Base-by-base conservation (phyloP, 441 rosid species). In the Mallotus japonicus region DNA sequence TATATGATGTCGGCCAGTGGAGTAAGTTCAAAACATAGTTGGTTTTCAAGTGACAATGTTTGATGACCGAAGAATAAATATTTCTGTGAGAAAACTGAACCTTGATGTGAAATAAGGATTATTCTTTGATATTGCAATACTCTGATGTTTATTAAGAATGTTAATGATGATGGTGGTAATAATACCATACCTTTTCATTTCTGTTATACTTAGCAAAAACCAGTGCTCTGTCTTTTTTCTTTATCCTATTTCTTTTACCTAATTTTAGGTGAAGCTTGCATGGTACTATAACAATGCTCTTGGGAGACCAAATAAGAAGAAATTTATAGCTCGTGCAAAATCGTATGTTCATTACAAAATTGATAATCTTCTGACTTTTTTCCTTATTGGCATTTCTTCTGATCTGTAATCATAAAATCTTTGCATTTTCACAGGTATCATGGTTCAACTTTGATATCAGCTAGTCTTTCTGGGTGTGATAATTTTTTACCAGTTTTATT, bases 221-320 rank as follows among this genome's bases (percentile, higher is more conserved):
- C 2, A 12, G 42, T 19, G 11, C 47, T 44, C 0, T 7, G 65
- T 46, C 17, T 74, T 54, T 42, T 46, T 46, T 40, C 54, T 55
- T 0, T 62, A 56, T 57, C n/a, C 61, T 24, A 2, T 44, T 47
- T 62, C 2, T 62, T 55, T 37, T 58, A 28, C 42, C 40, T 69
- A 72, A 76, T 34, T 75, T 77, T 74, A 92, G 97, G 96, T 90
- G 83, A 92, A 92, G 84, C 75, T 92, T 70, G 96, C 90, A 24
- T 90, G 96, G 96, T 90, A 92, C 82, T 92, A 90, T 74, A 89
- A 90, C 65, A 92, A 90, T 77, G 95, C 97, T 63, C 94, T 88
- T 76, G 97, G 96, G 76, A 85, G 93, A 73, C 97, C 95, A 2
- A 73, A 88, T 54, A 92, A 92, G 87, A 90, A 92, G 83, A 92